These are phyloP conservation scores for Talaromyces sp. DNA, from an alignment of 2,329 filamentous ascomycete species.

Conservation along the genomic window DNA sequence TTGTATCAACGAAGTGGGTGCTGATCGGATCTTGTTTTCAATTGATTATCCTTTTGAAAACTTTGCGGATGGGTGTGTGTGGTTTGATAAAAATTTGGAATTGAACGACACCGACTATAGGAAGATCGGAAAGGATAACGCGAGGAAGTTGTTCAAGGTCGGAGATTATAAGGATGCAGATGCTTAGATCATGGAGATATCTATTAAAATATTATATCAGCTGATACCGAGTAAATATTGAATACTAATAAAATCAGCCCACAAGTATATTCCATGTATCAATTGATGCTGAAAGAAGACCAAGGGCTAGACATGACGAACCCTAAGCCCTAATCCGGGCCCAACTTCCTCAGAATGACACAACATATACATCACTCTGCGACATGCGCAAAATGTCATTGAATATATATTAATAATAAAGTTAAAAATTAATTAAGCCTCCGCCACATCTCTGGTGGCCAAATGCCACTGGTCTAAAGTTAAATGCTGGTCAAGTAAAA, in stretches of 20 bases:
- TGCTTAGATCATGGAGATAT: not conserved
- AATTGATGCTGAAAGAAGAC: not conserved
- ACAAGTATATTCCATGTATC: not conserved
- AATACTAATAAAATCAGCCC: not conserved
- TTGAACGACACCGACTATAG: constrained; percentile 19
- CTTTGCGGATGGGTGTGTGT: constrained; percentile 19
- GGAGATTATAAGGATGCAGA: constrained; percentile 10
- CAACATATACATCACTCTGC: not conserved
- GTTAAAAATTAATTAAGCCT: not conserved
- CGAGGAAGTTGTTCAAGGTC: constrained; percentile 16
- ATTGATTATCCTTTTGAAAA: constrained; percentile 20
- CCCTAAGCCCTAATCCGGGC: not conserved
- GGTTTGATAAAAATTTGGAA: constrained; percentile 20
- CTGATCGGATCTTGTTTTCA: constrained; percentile 24
- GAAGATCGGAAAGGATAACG: constrained; percentile 20
- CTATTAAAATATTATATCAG: not conserved
- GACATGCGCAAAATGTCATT: not conserved
- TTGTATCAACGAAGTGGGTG: constrained; percentile 21
- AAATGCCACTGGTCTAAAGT: not conserved
- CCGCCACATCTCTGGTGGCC: not conserved
- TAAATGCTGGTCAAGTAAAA: not conserved
- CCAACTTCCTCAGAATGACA: not conserved
- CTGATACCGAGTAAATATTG: not conserved
- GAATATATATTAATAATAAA: not conserved
- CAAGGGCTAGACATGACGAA: not conserved